Conservation (phyloP, 495 filamentous ascomycete species). For the Hypoxylon intermedium region DNA sequence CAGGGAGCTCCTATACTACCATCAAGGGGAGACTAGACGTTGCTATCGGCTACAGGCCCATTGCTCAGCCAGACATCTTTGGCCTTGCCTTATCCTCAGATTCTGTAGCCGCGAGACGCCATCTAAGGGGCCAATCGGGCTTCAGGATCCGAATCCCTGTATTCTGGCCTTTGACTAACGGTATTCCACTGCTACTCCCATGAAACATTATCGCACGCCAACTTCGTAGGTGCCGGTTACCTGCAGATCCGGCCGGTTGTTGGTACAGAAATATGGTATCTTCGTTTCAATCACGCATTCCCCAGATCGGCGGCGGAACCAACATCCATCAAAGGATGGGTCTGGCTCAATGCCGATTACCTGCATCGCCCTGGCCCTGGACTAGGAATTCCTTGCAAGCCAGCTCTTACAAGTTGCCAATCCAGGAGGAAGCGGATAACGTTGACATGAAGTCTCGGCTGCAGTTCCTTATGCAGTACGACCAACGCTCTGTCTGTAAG, state of each 20-base stretch:
- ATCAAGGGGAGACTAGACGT: no score
- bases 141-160: slow-evolving; percentile 16
- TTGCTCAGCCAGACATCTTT: not conserved
- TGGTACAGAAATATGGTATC: slow-evolving; percentile 7
- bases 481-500: slow-evolving; percentile 6
- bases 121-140: slow-evolving; percentile 15
- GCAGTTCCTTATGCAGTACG: slow-evolving; percentile 14
- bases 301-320: slow-evolving; percentile 2
- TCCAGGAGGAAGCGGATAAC: slow-evolving; percentile 20
- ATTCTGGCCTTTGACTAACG: not conserved
- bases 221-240: slow-evolving; percentile 2
- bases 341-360: no score
- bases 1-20: not conserved
- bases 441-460: slow-evolving; percentile 2
- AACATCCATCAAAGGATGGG: no score
- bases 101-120: slow-evolving; percentile 21
- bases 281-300: slow-evolving; percentile 9
- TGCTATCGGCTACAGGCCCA: no score
- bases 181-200: slow-evolving; percentile 10
- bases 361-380: slow-evolving; percentile 1
- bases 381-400: slow-evolving; percentile 1
- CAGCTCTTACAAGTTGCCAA: no score
- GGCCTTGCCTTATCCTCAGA: slow-evolving; percentile 12
- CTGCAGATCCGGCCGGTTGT: slow-evolving; percentile 10
- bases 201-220: slow-evolving; percentile 19